Conservation (phyloP, 257 asterid genomes). For the Solanum gandarillasii region DNA sequence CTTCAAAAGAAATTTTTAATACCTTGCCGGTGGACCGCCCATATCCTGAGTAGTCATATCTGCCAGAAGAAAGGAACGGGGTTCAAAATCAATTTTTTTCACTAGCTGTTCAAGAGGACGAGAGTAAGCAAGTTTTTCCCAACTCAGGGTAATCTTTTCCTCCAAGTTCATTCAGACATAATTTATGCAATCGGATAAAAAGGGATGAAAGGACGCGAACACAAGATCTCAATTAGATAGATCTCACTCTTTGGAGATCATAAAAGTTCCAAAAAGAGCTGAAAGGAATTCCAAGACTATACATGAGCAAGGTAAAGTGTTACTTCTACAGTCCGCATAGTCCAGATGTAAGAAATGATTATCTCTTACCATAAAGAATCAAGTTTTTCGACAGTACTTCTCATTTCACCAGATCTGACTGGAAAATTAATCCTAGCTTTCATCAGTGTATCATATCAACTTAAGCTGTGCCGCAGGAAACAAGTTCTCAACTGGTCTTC, state of each 20-base stretch:
- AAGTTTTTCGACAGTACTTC: background rate
- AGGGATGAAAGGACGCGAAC: background rate
- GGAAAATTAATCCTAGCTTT: background rate
- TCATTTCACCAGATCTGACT: background rate
- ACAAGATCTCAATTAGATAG: background rate
- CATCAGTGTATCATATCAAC: background rate
- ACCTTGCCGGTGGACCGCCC: slow-evolving; percentile 95
- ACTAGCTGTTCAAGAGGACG: background rate
- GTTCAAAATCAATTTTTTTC: background rate
- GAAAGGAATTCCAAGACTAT: background rate
- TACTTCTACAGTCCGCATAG: background rate
- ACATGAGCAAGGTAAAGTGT: background rate
- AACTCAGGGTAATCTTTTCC: background rate
- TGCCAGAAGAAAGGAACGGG: slow-evolving; percentile 15
- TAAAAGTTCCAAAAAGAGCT: background rate
- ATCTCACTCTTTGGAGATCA: background rate
- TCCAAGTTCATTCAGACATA: background rate
- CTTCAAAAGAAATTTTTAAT: slow-evolving; percentile 19
- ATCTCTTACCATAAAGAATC: background rate
- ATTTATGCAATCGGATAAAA: background rate
- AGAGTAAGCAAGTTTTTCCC: background rate
- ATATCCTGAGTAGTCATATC: slow-evolving; percentile 94
- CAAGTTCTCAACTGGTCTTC: background rate
- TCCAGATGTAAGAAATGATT: background rate
- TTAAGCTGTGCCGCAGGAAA: background rate